Conservation (phyloP, 202 grass and related monocot species). For the Saccharum hybrid region DNA sequence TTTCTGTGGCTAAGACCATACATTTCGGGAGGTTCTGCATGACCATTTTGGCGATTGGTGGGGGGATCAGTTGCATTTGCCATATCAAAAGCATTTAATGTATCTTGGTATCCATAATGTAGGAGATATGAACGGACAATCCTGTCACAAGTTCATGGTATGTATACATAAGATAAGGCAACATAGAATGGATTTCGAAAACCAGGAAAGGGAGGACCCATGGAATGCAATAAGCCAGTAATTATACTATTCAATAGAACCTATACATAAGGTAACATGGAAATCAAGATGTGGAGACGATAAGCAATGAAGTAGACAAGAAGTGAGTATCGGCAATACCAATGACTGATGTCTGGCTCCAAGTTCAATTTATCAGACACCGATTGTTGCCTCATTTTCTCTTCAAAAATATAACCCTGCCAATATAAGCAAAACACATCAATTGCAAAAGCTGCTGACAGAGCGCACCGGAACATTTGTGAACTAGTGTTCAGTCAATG, state of each 20-base stretch:
- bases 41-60: slow-evolving; percentile 63
- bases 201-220: slow-evolving; percentile 1
- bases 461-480: slow-evolving; percentile 9
- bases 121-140: slow-evolving; percentile 94
- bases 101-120: slow-evolving; percentile 98
- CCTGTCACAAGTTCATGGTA: slow-evolving; percentile 53
- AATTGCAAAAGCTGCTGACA: slow-evolving; percentile 11
- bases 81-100: slow-evolving; percentile 83
- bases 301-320: slow-evolving; percentile 6
- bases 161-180: background rate
- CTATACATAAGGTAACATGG: slow-evolving; percentile 17
- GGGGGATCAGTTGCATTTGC: slow-evolving; percentile 74
- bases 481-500: no score
- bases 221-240: background rate
- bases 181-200: slow-evolving; percentile 40
- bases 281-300: slow-evolving; percentile 34
- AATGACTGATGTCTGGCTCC: slow-evolving; percentile 69
- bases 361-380: slow-evolving; percentile 62
- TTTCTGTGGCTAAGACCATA: slow-evolving; percentile 93
- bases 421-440: slow-evolving; percentile 45
- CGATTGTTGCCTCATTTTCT: slow-evolving; percentile 82
- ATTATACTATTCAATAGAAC: slow-evolving; percentile 20
- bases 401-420: slow-evolving; percentile 77
- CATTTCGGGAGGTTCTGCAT: slow-evolving; percentile 67
- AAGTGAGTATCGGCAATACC: slow-evolving; percentile 55